Evolutionary conservation across 805 yeast genomes (phyloP).

Genomic region (Saccharomycopsis fibuligera): DNA sequence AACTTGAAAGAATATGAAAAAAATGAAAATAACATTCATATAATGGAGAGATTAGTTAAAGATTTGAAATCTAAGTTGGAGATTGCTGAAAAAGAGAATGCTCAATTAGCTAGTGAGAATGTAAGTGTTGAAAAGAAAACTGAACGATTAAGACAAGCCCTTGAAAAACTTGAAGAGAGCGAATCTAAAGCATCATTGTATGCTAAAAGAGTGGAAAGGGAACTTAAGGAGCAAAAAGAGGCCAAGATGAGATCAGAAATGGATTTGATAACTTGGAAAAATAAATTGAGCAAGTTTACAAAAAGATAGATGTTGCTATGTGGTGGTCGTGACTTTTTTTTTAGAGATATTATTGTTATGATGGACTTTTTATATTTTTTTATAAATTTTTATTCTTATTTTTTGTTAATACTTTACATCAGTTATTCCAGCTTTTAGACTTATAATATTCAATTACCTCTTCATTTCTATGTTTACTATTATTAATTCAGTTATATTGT

Average conservation of each 20-base stretch:
- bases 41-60: constrained; percentile 49
- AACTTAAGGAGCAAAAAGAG: constrained; percentile 49
- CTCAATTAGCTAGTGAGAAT: constrained; percentile 53
- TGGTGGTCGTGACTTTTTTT: neutral
- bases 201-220: constrained; percentile 47
- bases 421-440: too few relatives aligned
- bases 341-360: too few relatives aligned
- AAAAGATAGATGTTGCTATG: neutral
- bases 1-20: constrained; percentile 43
- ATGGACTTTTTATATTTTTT: neutral
- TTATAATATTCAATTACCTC: too few relatives aligned
- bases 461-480: too few relatives aligned
- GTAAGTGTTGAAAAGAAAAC: constrained; percentile 48
- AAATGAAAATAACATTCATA: constrained; percentile 45
- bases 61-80: constrained; percentile 47
- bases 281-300: constrained; percentile 9
- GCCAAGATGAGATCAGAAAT: constrained; percentile 45
- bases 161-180: constrained; percentile 37
- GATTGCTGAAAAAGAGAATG: constrained; percentile 43
- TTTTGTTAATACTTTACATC: neutral
- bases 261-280: constrained; percentile 52
- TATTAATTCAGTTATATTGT: too few relatives aligned
- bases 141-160: constrained; percentile 36
- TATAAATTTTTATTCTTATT: neutral
- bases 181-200: constrained; percentile 39